These are phyloP conservation scores for Simplicillium sp. DNA, from an alignment of 2,329 filamentous ascomycete species.

Conservation along the genomic window DNA sequence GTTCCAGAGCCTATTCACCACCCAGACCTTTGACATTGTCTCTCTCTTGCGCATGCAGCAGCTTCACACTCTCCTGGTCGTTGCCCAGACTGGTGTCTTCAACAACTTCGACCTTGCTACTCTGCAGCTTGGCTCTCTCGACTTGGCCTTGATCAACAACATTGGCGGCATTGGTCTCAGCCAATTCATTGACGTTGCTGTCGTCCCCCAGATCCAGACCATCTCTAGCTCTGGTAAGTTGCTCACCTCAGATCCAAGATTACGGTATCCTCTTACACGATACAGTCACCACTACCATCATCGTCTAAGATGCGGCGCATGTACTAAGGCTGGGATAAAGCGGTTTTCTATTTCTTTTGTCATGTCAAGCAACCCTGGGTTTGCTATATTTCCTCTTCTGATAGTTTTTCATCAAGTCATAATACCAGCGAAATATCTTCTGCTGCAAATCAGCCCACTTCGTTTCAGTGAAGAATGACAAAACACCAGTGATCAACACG, in stretches of 20 bases:
- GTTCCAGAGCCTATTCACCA: constrained; percentile 31
- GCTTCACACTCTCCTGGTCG: constrained; percentile 27
- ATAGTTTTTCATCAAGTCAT: too few relatives aligned
- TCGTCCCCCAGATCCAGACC: constrained; percentile 17
- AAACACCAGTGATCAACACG: too few relatives aligned
- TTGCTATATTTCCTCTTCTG: too few relatives aligned
- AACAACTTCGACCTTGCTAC: constrained; percentile 16
- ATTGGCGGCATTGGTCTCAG: constrained; percentile 17
- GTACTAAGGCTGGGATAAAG: not conserved
- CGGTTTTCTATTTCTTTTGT: too few relatives aligned
- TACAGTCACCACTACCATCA: constrained; percentile 5
- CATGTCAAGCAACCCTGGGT: too few relatives aligned
- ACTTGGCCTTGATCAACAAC: constrained; percentile 18
- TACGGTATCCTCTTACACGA: not conserved
- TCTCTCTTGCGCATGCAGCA: constrained; percentile 29
- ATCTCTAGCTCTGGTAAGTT: constrained; percentile 16
- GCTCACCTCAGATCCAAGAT: not conserved
- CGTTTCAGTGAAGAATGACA: too few relatives aligned
- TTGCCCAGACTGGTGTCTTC: constrained; percentile 18
- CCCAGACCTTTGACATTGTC: constrained; percentile 29
- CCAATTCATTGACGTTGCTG: constrained; percentile 17
- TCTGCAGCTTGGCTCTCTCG: constrained; percentile 15
- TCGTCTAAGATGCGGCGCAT: not conserved
- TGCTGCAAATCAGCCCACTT: too few relatives aligned
- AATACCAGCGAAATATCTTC: too few relatives aligned